These are phyloP conservation scores for Sphaerulina musiva DNA, from an alignment of 2,329 filamentous ascomycete genomes.

Conservation along the genomic window DNA sequence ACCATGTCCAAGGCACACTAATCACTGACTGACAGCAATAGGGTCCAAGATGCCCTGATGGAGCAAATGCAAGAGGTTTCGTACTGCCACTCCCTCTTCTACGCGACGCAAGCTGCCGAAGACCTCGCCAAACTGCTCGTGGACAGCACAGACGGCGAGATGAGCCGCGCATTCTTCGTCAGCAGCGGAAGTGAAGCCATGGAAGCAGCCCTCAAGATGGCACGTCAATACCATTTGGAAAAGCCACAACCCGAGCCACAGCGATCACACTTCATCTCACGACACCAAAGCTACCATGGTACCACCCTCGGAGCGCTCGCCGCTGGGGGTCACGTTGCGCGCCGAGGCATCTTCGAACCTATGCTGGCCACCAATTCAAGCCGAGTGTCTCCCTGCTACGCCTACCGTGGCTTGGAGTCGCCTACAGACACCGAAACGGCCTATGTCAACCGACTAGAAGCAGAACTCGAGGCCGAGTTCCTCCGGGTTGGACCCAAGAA, in stretches of 20 bases:
- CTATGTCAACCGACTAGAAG: conserved; percentile 56
- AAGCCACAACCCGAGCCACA: conserved; percentile 46
- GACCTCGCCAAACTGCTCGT: conserved; percentile 48
- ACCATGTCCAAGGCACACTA: neutral
- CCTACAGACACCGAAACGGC: conserved; percentile 41
- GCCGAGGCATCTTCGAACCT: conserved; percentile 56
- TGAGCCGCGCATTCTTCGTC: conserved; percentile 52
- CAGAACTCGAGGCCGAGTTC: conserved; percentile 64
- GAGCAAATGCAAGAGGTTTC: conserved; percentile 53
- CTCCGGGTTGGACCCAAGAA: conserved; percentile 55
- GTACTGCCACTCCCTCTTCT: conserved; percentile 56
- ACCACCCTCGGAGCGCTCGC: conserved; percentile 62
- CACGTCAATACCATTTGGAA: conserved; percentile 60
- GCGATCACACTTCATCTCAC: conserved; percentile 57
- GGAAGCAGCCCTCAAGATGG: conserved; percentile 62
- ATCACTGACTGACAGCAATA: conserved; percentile 7
- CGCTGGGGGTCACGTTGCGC: conserved; percentile 55
- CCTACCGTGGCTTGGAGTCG: conserved; percentile 48
- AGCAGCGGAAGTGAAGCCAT: conserved; percentile 60
- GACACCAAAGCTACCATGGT: conserved; percentile 63
- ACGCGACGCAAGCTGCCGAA: conserved; percentile 49
- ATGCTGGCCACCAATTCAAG: conserved; percentile 50
- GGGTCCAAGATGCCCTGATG: conserved; percentile 53
- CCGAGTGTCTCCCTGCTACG: conserved; percentile 60
- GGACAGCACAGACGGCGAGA: conserved; percentile 46